These are phyloP conservation scores for Antitrichia curtipendula DNA, from an alignment of 225 moss, liverwort and hornwort genomes.

Conservation along the genomic window DNA sequence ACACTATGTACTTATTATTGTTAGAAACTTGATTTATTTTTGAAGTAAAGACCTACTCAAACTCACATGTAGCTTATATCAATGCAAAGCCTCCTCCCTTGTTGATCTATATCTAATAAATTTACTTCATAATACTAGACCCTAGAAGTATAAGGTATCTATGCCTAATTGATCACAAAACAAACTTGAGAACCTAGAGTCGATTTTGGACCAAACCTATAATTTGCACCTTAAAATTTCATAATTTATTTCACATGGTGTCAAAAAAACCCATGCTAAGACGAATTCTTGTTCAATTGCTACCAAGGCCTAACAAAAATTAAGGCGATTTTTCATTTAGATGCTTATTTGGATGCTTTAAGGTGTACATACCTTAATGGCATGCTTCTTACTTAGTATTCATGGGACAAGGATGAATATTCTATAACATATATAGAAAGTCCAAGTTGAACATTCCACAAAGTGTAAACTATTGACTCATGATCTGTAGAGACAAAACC, in stretches of 20 bases:
- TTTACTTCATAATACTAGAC: background rate
- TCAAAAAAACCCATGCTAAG: background rate
- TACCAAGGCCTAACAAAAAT: background rate
- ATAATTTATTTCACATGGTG: background rate
- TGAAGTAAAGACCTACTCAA: background rate
- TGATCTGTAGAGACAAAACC: background rate
- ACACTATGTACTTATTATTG: background rate
- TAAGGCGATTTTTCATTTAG: background rate
- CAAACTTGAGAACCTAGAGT: background rate
- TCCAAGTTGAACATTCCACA: background rate
- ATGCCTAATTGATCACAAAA: background rate
- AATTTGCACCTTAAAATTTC: background rate
- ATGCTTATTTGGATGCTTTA: background rate
- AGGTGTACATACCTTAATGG: background rate
- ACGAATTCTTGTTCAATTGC: background rate
- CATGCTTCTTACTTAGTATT: background rate
- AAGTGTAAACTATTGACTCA: background rate
- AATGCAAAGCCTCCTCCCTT: background rate
- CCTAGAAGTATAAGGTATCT: background rate
- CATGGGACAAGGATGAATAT: background rate
- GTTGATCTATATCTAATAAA: background rate
- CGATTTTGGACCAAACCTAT: accelerated
- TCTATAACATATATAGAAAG: background rate
- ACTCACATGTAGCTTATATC: background rate
- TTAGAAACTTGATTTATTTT: background rate